Evolutionary conservation across 2,329 filamentous ascomycete genomes (phyloP).

Genomic region (Xylaria polymorpha): DNA sequence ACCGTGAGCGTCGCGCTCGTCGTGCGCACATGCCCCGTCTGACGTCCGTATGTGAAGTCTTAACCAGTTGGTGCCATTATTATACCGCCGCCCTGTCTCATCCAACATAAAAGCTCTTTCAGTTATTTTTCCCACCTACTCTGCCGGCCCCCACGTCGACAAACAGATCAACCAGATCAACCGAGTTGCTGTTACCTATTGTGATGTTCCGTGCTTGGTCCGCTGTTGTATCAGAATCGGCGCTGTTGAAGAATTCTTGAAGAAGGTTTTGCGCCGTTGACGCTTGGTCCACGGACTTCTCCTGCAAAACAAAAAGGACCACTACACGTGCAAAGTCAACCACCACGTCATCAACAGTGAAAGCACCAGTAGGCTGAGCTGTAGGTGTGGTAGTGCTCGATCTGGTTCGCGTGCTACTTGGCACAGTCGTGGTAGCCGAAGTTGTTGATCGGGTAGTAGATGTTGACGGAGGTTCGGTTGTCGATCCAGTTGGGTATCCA

Average conservation of each 20-base stretch:
- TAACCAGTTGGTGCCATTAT: conserved; percentile 24
- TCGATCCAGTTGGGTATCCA: conserved; percentile 27
- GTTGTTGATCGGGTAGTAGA: conserved; percentile 44
- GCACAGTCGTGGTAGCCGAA: conserved; percentile 36
- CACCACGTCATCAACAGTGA: conserved; percentile 64
- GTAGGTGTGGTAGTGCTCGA: conserved; percentile 40
- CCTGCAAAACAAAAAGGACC: conserved; percentile 71
- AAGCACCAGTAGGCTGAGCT: conserved; percentile 52
- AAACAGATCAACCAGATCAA: conserved; percentile 63
- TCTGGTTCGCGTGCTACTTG: conserved; percentile 29
- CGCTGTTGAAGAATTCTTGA: conserved; percentile 65
- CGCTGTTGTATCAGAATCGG: conserved; percentile 48
- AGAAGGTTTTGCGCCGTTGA: conserved; percentile 65
- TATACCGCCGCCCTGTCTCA: conserved; percentile 9
- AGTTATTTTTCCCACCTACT: conserved; percentile 39
- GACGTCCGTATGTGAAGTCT: conserved; percentile 19
- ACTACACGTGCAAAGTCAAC: conserved; percentile 73
- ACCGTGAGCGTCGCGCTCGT: conserved; percentile 17
- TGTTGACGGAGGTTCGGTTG: conserved; percentile 37
- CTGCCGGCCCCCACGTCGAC: conserved; percentile 52
- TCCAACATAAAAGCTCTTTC: conserved; percentile 24
- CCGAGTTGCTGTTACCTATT: conserved; percentile 58
- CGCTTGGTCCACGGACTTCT: conserved; percentile 62
- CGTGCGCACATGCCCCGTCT: conserved; percentile 23
- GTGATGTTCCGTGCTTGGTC: conserved; percentile 56